Evolutionary conservation across 2,329 filamentous ascomycete species (phyloP).

Genomic region (Blastomyces percursus): DNA sequence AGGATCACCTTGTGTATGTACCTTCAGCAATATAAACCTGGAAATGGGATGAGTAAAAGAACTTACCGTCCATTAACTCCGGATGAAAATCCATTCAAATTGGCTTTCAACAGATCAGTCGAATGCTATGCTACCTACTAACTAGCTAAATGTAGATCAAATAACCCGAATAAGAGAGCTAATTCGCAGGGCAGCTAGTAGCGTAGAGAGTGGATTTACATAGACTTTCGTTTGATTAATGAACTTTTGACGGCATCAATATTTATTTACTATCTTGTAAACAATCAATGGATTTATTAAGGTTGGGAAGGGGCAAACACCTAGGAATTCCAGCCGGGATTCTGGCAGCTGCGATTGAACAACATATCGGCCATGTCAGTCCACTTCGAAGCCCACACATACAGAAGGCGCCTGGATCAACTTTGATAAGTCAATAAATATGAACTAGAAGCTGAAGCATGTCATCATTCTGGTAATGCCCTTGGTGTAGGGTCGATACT

Average conservation of each 20-base stretch:
- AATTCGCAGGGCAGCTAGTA: not conserved
- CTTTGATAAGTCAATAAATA: not conserved
- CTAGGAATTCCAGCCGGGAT: not conserved
- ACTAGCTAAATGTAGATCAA: not conserved
- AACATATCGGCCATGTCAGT: not conserved
- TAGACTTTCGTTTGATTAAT: not conserved
- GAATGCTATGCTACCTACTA: not conserved
- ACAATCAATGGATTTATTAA: not conserved
- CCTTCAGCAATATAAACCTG: no score
- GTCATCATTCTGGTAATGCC: not conserved
- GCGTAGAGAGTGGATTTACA: not conserved
- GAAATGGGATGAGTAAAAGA: not conserved
- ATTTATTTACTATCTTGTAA: not conserved
- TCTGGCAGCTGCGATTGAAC: not conserved
- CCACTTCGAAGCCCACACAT: not conserved
- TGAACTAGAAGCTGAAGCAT: not conserved
- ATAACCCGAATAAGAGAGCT: not conserved
- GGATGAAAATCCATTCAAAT: not conserved
- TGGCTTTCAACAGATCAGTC: no score
- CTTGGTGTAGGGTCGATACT: not conserved
- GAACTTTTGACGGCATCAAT: not conserved
- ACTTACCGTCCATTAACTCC: not conserved
- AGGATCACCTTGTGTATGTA: not conserved
- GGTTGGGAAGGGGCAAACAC: not conserved
- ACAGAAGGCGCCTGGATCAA: not conserved